These are phyloP conservation scores for Carex arenaria DNA, from an alignment of 202 grass and related monocot species.

Conservation along the genomic window DNA sequence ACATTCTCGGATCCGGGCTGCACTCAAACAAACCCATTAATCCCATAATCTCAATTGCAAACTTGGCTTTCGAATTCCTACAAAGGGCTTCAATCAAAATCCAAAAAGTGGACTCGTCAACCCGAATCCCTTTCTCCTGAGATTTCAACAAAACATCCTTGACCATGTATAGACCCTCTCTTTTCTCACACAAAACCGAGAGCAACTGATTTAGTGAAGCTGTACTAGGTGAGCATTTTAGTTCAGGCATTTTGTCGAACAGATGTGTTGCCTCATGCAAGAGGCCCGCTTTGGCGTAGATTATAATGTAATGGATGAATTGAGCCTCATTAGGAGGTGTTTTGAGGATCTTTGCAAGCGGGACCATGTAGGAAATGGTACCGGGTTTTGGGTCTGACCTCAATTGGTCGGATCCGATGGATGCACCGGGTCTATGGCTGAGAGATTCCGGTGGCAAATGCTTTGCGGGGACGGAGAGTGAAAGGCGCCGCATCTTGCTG, in stretches of 20 bases:
- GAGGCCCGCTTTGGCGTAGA: constrained; percentile 2
- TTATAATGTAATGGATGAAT: constrained; percentile 21
- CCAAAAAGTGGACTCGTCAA: constrained; percentile 36
- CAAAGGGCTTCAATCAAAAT: constrained; percentile 50
- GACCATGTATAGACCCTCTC: constrained; percentile 24
- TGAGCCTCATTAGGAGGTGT: constrained; percentile 11
- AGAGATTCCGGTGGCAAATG: neutral
- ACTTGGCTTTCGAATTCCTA: neutral
- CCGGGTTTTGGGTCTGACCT: neutral
- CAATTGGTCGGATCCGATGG: neutral
- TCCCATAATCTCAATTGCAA: constrained; percentile 29
- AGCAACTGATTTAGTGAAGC: constrained; percentile 25
- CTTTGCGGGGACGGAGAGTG: neutral
- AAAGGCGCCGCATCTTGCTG: too few relatives aligned
- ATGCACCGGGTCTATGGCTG: neutral
- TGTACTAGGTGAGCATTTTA: constrained; percentile 12
- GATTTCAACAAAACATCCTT: constrained; percentile 33
- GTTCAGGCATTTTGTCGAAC: constrained; percentile 33
- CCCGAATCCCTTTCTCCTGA: constrained; percentile 23
- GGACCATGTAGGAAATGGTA: neutral
- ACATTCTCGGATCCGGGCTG: constrained; percentile 23
- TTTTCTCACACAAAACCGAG: constrained; percentile 23
- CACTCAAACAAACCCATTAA: constrained; percentile 38
- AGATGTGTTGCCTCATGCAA: constrained; percentile 23
- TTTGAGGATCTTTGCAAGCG: constrained; percentile 6